Base-by-base conservation (phyloP, 129 eudicot genomes). In the Smallanthus sonchifolius region DNA sequence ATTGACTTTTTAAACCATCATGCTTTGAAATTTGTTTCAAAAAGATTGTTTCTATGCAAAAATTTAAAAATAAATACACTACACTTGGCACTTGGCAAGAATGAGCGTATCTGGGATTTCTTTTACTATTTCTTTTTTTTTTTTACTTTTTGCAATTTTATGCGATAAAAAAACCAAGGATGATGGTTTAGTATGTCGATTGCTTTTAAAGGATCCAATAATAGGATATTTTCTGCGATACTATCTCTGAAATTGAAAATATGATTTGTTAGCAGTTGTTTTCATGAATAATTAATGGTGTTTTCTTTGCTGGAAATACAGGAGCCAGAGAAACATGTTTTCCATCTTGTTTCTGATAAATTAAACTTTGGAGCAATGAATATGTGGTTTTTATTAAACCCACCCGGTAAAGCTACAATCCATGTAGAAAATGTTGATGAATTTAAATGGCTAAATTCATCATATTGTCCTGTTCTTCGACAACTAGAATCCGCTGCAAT, bases 301-400 rank as follows among this genome's bases (percentile, higher is more conserved):
- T 56, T 79, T 59, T 71, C 75, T 62, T 87, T 35, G 72, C 15
- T 84, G 77, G 10, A 52, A 42, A 73, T 84, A 80, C 92, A 95
- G 97, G 99, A 94, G 47, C 99, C 97, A 6, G 97, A 86, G 80
- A 94, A 94, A 74, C 99, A 94, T 60, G 99, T 94, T 43, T 94
- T 91, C 68, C 97, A 91, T 87, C 90, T 91, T 38, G 99, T 90
- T 55, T 83, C 96, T 34, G 96, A 94, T 79, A 88, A 94, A 68
- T 78, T 94, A 75, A 94, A 94, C 84, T 94, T 88, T 85, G 98
- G 88, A 34, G 99, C 99, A 2, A 88, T 88, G 97, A 94, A 87
- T 43, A 94, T 94, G 99, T 94, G 97, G 99, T 94, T 94, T 77
- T 78, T 94, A 36, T 70, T 94, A 83, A 94, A 94, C 68, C 99